Conservation (phyloP, 495 filamentous ascomycete species). For the Aspergillus leporis region DNA sequence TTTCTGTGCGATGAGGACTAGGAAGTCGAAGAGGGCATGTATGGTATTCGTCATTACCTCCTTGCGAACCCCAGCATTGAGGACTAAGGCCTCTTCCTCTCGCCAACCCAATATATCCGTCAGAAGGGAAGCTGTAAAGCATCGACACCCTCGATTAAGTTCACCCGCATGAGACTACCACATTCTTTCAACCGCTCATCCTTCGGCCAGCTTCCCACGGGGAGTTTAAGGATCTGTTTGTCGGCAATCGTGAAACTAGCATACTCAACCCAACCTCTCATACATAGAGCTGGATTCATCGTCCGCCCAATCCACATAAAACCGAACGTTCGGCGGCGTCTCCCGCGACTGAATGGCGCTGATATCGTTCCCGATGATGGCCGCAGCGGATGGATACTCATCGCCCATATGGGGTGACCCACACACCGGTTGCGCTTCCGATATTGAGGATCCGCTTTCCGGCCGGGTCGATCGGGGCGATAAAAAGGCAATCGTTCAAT, state of each 20-base stretch:
- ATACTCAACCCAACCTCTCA: slow-evolving; percentile 28
- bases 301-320: slow-evolving; percentile 45
- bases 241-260: slow-evolving; percentile 38
- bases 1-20: slow-evolving; percentile 18
- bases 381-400: not conserved
- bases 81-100: slow-evolving; percentile 48
- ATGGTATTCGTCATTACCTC: slow-evolving; percentile 14
- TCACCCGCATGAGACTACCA: slow-evolving; percentile 26
- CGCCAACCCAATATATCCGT: slow-evolving; percentile 50
- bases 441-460: slow-evolving; percentile 44
- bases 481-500: slow-evolving; percentile 29
- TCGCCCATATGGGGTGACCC: slow-evolving; percentile 49
- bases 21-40: slow-evolving; percentile 22
- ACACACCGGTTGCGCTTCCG: slow-evolving; percentile 49
- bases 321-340: slow-evolving; percentile 51
- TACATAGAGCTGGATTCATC: slow-evolving; percentile 29
- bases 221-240: slow-evolving; percentile 27
- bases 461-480: slow-evolving; percentile 38
- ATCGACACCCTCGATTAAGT: slow-evolving; percentile 37
- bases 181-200: slow-evolving; percentile 40
- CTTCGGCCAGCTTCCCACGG: slow-evolving; percentile 40
- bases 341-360: slow-evolving; percentile 38
- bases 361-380: slow-evolving; percentile 28
- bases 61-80: slow-evolving; percentile 29
- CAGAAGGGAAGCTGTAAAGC: slow-evolving; percentile 40